Evolutionary conservation across 371 early-diverging fungal genomes (phyloP).

Genomic region (Globomyces sp.): DNA sequence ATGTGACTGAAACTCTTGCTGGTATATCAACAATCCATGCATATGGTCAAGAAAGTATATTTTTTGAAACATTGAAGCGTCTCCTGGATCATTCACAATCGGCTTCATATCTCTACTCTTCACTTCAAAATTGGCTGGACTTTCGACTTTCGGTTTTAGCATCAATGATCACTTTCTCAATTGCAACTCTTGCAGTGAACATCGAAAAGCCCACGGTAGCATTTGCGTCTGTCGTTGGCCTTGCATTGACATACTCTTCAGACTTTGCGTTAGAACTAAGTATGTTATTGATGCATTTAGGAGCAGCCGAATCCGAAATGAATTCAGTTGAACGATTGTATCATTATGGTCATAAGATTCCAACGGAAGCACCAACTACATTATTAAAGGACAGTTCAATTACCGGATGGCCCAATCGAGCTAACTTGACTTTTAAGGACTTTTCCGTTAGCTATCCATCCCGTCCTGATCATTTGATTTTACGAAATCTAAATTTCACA

Average conservation of each 20-base stretch:
- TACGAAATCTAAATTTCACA: slow-evolving; percentile 4
- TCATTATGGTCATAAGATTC: not conserved
- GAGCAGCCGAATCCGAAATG: not conserved
- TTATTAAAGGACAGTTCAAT: not conserved
- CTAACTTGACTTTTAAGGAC: not conserved
- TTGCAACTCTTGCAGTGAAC: not conserved
- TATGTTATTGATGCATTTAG: not conserved
- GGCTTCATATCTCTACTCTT: not conserved
- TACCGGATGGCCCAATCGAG: slow-evolving; percentile 9
- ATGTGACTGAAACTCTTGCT: slow-evolving; percentile 32
- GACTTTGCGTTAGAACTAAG: not conserved
- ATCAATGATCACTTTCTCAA: slow-evolving; percentile 5
- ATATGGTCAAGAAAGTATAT: slow-evolving; percentile 14
- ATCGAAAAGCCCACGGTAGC: slow-evolving; percentile 1
- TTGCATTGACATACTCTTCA: not conserved
- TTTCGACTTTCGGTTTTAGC: not conserved
- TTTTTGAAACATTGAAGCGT: slow-evolving; percentile 6
- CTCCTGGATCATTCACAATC: slow-evolving; percentile 1
- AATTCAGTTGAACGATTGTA: not conserved
- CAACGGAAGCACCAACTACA: not conserved
- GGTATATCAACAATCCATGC: slow-evolving; percentile 36
- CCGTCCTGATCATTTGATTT: slow-evolving; percentile 13
- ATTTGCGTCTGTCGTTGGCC: not conserved
- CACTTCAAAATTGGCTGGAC: not conserved
- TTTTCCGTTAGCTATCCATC: slow-evolving; percentile 11